Conservation (phyloP, 257 asterid genomes). For the Nicotiana tabacum region DNA sequence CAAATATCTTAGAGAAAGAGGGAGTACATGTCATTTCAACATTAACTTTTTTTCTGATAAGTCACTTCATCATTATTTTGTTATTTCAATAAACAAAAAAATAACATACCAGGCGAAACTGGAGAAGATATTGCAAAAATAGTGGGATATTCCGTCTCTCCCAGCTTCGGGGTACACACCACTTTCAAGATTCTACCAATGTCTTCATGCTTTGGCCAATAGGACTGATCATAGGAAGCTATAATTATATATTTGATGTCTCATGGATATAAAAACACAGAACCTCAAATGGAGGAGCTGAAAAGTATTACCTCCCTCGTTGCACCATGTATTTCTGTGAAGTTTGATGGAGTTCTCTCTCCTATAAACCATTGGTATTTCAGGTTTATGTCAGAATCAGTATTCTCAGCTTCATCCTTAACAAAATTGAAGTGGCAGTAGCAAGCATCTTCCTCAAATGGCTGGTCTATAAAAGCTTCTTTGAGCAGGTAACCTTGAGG, state of each 20-base stretch:
- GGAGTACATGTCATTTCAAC: not conserved
- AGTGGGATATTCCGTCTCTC: constrained; percentile 57
- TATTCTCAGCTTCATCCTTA: constrained; percentile 47
- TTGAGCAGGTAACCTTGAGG: constrained; percentile 77
- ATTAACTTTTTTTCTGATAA: not conserved
- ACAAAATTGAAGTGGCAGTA: constrained; percentile 82
- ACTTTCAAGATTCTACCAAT: constrained; percentile 73
- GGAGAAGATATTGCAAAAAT: constrained; percentile 83
- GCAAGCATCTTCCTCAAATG: constrained; percentile 94
- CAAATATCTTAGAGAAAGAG: not conserved
- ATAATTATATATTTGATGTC: not conserved
- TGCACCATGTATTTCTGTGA: constrained; percentile 61
- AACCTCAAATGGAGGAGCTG: constrained; percentile 18
- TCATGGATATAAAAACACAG: not conserved
- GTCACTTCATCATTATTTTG: not conserved
- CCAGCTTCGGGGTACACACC: constrained; percentile 76
- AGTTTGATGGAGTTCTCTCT: constrained; percentile 66
- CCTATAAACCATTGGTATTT: constrained; percentile 90
- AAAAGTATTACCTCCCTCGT: constrained; percentile 55
- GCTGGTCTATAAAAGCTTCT: constrained; percentile 66
- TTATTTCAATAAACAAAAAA: not conserved
- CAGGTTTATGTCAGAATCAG: constrained; percentile 43
- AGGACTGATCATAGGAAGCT: constrained; percentile 37
- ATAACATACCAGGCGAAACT: constrained; percentile 72
- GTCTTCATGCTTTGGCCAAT: constrained; percentile 75